Evolutionary conservation across 306 rosid species (phyloP), one percentile per base, ranked within the genome.

Genomic region (Calophaca sinica): DNA sequence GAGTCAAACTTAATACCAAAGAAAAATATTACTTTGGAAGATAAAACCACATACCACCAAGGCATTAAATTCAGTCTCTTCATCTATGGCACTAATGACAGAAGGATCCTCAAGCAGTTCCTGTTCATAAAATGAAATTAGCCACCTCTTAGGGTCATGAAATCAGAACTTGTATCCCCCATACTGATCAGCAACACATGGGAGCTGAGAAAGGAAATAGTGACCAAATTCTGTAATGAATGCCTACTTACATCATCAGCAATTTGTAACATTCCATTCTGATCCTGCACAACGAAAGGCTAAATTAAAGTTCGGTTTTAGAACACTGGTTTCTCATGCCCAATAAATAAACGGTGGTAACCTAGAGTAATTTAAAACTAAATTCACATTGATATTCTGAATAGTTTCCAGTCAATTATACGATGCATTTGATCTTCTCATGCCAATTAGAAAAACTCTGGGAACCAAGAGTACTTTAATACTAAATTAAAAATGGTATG

Each of bases 11-110:
- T 36, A 9, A 35, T 10, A 38, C 55, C 42, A 69, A 36, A 42
- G 10, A 49, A 45, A 59, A 61, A 28, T 13, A 13, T 7, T 42
- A n/a, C 79, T 44, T 48, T 61, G 44, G 77, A 65, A 77, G 41
- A 76, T 67, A 29, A 74, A 81, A 72, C 36, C 55, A 72, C 91
- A 44, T 88, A 94, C 97, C 94, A 88, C 94, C 88, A 94, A 82
- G 54, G 98, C 97, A 51, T 94, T 94, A 72, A 94, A 94, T 86
- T 94, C 96, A 9, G 98, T 94, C 83, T 94, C 98, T 84, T 94
- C 97, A 63, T 94, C 98, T 72, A 88, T 84, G 61, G 90, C 94
- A 5, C 97, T 86, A 28, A 76, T 83, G 72, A 91, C 72, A 31
- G 94, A 87, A n/a, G 92, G 88, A 75, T 94, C 98, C 79, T 89